Conservation (phyloP, 2,329 filamentous ascomycete species). For the Coccinonectria pachysandricola region DNA sequence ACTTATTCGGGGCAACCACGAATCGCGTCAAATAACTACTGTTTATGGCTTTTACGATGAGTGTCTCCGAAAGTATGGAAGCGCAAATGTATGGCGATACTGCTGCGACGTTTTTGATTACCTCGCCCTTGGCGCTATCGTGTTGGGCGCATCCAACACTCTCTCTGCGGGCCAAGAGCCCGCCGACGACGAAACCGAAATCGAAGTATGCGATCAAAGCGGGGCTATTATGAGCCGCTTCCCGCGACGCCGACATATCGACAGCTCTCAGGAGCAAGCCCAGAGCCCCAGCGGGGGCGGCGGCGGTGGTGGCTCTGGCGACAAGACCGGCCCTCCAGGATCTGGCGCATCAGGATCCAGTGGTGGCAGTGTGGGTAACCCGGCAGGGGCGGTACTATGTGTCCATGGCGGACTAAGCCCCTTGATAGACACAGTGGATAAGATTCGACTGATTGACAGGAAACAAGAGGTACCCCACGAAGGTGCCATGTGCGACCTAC, state of each 20-base stretch:
- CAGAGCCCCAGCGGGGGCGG: constrained; percentile 19
- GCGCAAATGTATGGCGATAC: constrained; percentile 92
- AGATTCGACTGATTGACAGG: constrained; percentile 86
- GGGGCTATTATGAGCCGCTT: constrained; percentile 70
- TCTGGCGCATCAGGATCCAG: constrained; percentile 67
- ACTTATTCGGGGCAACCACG: constrained; percentile 88
- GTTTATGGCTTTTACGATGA: constrained; percentile 99
- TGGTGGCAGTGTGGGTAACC: constrained; percentile 52
- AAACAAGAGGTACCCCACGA: constrained; percentile 99
- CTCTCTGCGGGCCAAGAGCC: constrained; percentile 41
- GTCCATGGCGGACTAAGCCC: constrained; percentile 92
- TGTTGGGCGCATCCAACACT: constrained; percentile 71
- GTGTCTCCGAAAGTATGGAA: constrained; percentile 90
- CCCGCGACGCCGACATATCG: constrained; percentile 35
- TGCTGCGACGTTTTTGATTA: constrained; percentile 99
- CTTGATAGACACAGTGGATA: constrained; percentile 85
- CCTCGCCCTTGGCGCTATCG: constrained; percentile 78
- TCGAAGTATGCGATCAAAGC: constrained; percentile 81
- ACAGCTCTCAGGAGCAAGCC: constrained; percentile 15
- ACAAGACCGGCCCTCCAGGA: constrained; percentile 59
- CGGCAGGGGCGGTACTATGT: constrained; percentile 78
- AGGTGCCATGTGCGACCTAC: constrained; percentile 94
- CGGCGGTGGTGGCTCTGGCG: constrained; percentile 17
- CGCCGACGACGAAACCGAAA: constrained; percentile 68
- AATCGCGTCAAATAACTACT: constrained; percentile 92